These are phyloP conservation scores for Tetrapyrgos nigripes DNA, from an alignment of 1,284 basidiomycete species.

Conservation along the genomic window DNA sequence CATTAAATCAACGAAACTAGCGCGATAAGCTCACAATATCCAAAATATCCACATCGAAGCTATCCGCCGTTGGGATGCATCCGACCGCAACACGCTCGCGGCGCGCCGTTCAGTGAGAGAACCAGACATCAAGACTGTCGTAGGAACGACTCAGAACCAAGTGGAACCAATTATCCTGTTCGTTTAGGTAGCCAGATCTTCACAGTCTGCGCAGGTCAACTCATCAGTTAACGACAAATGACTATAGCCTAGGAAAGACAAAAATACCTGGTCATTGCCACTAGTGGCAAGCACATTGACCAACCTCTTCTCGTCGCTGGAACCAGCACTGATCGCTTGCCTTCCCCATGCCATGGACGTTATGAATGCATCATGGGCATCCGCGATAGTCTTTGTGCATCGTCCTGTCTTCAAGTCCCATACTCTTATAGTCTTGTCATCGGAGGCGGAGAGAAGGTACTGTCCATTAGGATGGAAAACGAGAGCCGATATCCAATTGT, in stretches of 20 bases:
- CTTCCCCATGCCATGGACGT: constrained; percentile 72
- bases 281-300: constrained; percentile 76
- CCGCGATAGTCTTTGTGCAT: constrained; percentile 72
- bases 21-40: no score
- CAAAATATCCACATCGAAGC: no score
- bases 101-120: no score
- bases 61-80: no score
- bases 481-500: constrained; percentile 74
- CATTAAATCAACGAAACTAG: no score
- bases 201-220: constrained; percentile 19
- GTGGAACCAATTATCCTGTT: no score
- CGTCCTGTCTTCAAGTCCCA: constrained; percentile 79
- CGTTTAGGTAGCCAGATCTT: constrained; percentile 23
- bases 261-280: constrained; percentile 58
- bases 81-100: no score
- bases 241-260: background rate
- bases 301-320: constrained; percentile 41
- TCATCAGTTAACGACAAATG: no score
- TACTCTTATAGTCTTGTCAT: constrained; percentile 79
- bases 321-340: constrained; percentile 43
- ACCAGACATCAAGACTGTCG: no score
- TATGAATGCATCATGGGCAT: constrained; percentile 77
- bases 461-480: constrained; percentile 79
- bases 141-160: no score
- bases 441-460: constrained; percentile 74